A percentile compares a stretch with the other conserved stretches of the same genome.
Evolutionary conservation across 306 rosid species (phyloP).

Genomic region (peach (Prunus persica)): DNA sequence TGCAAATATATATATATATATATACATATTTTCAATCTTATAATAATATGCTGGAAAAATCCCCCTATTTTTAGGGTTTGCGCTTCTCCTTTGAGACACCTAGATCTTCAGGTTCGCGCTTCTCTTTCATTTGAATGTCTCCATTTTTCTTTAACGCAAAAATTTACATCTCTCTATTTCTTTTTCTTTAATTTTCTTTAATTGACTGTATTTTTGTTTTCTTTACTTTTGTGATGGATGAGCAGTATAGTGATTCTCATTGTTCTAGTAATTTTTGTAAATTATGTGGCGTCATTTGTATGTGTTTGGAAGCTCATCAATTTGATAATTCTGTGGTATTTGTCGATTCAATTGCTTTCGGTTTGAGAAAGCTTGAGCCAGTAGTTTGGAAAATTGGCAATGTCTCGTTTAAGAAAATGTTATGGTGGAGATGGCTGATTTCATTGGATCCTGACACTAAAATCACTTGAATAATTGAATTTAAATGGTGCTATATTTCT

Average conservation of each 20-base stretch:
- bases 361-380: neutral
- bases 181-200: neutral
- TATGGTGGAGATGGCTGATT: neutral
- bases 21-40: neutral
- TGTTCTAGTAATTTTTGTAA: neutral
- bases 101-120: constrained; percentile 4
- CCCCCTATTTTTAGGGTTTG: constrained; percentile 17
- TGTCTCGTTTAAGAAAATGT: neutral
- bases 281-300: neutral
- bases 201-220: neutral
- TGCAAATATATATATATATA: neutral
- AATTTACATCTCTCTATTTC: neutral
- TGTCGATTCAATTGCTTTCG: neutral
- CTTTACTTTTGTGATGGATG: neutral
- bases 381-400: neutral
- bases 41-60: neutral
- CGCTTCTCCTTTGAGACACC: neutral
- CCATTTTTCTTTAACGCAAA: neutral
- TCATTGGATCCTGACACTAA: too few relatives aligned
- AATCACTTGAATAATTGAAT: too few relatives aligned
- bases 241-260: neutral
- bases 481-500: too few relatives aligned
- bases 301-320: neutral
- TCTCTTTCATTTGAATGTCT: neutral
- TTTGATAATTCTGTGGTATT: neutral